These are phyloP conservation scores for Neolentinus lepideus DNA, from an alignment of 1,284 basidiomycete genomes.

Conservation along the genomic window DNA sequence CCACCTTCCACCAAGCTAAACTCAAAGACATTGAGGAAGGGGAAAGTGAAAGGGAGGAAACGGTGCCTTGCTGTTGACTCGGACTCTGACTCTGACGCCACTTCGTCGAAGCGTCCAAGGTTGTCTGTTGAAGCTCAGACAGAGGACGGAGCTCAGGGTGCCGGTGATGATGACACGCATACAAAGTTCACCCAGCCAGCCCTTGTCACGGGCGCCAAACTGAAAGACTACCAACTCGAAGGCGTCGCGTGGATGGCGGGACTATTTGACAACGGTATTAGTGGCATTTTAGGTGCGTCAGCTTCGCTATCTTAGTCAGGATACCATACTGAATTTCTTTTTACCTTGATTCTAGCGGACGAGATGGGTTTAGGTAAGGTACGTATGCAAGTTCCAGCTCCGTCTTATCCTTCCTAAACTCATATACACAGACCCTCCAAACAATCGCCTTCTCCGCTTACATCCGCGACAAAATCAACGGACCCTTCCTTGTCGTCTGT, in stretches of 20 bases:
- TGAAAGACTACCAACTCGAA: constrained; percentile 91
- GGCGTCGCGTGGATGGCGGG: constrained; percentile 96
- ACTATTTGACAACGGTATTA: constrained; percentile 90
- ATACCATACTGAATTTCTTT: neutral
- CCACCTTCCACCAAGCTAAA: constrained; percentile 7
- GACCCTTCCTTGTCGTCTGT: constrained; percentile 86
- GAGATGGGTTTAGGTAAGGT: constrained; percentile 90
- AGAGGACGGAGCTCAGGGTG: constrained; percentile 18
- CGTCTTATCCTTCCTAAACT: constrained; percentile 1
- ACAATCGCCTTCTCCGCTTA: constrained; percentile 91
- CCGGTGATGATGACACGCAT: constrained; percentile 18
- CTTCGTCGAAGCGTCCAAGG: constrained; percentile 19
- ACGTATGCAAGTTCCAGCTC: constrained; percentile 6
- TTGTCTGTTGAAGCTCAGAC: constrained; percentile 6
- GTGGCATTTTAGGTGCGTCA: constrained; percentile 78
- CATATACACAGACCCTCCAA: constrained; percentile 69
- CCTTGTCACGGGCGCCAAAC: constrained; percentile 76
- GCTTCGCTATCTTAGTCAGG: neutral
- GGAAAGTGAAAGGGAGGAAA: constrained; percentile 17
- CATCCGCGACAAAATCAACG: constrained; percentile 70
- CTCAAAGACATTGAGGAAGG: constrained; percentile 8
- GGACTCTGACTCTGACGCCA: constrained; percentile 18
- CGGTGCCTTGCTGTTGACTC: constrained; percentile 24
- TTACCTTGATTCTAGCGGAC: constrained; percentile 49
- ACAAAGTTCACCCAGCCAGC: constrained; percentile 63